Evolutionary conservation across 768 basidiomycete species (phyloP).

Genomic region (Psilocybe tampanensis): DNA sequence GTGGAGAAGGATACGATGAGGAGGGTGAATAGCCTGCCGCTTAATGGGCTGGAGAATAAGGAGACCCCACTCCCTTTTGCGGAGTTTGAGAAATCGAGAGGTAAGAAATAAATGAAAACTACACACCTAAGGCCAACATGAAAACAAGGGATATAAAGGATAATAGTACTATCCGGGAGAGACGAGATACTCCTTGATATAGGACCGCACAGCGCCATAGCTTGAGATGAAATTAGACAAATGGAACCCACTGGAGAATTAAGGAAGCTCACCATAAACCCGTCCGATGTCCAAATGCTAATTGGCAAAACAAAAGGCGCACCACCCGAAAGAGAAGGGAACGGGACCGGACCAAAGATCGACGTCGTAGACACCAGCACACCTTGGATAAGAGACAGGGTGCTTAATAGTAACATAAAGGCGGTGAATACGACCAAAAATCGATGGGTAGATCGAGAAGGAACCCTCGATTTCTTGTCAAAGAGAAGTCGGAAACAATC

Average conservation of each 20-base stretch:
- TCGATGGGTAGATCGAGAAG: neutral
- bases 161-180: neutral
- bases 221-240: neutral
- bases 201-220: constrained; percentile 16
- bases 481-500: constrained; percentile 8
- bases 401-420: constrained; percentile 11
- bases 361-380: constrained; percentile 2
- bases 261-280: constrained; percentile 15
- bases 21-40: constrained; percentile 1
- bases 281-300: constrained; percentile 19
- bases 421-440: constrained; percentile 10
- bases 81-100: neutral
- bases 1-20: constrained; percentile 18
- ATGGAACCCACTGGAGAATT: neutral
- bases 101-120: neutral
- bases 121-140: constrained; percentile 8
- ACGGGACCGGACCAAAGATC: constrained; percentile 6
- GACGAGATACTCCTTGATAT: constrained; percentile 10
- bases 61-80: constrained; percentile 8
- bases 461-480: neutral
- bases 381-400: constrained; percentile 7
- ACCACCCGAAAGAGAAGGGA: constrained; percentile 7
- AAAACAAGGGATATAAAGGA: constrained; percentile 10
- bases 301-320: constrained; percentile 12
- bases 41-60: constrained; percentile 1